Evolutionary conservation across 2,329 filamentous ascomycete species (phyloP), one percentile per base, ranked within the genome.

Genomic region (Parasarocladium wereldwijsianum): DNA sequence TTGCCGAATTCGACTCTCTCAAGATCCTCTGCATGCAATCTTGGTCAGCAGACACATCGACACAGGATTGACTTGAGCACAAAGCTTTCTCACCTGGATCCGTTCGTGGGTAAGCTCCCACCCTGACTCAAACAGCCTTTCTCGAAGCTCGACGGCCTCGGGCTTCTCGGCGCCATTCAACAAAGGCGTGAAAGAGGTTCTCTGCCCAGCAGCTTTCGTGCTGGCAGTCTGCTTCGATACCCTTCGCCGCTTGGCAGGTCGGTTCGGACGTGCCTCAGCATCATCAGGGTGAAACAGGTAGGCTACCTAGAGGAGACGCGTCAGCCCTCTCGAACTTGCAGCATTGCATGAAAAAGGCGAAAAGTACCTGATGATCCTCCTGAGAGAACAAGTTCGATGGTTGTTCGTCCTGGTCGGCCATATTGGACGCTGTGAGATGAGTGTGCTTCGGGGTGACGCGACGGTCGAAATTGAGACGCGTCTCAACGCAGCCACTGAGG

Each of bases 51-150:
- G n/a, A n/a, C n/a, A n/a, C n/a, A n/a, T n/a, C n/a, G n/a, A n/a
- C n/a, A n/a, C n/a, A n/a, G n/a, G n/a, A n/a, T n/a, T n/a, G n/a
- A n/a, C n/a, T n/a, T n/a, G n/a, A n/a, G n/a, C n/a, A n/a, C n/a
- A n/a, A n/a, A n/a, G n/a, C n/a, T n/a, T 5, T 11, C 33, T 15
- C 34, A 55, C 54, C 46, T 76, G 64, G 29, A 86, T 76, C 16
- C 69, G 65, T 26, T 53, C 48, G 36, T 83, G 67, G 40, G 82
- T 68, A 22, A 60, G 53, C 3, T 57, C 51, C 83, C 83, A 90
- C 29, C 70, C 58, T 31, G 62, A 51, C 29, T 70, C 55, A 48
- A 75, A 87, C 3, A 70, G 56, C 26, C 60, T 51, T 44, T 73
- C 61, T 14, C 82, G 64, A 30, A 72, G 51, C 6, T 47, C 47